Base-by-base conservation (phyloP, 1,284 basidiomycete genomes). In the Xerocomus nothofagi region DNA sequence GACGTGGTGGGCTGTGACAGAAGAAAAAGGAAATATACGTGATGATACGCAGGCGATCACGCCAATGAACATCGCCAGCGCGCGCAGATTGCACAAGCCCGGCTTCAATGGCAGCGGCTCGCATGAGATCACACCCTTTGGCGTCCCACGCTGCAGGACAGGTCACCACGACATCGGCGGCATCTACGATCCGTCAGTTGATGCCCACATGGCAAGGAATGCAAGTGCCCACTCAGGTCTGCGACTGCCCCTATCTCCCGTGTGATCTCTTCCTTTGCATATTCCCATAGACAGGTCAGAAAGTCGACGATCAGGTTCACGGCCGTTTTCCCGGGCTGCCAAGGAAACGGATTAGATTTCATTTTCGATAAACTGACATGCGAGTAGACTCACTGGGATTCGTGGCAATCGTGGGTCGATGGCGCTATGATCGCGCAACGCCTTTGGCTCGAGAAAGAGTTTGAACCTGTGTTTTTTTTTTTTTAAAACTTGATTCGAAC, bases 101-200 rank as follows among this genome's bases (percentile, higher is more conserved):
- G 14, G 89, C 89, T 21, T 74, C 71, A 52, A 92, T 86, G 6
- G 88, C 89, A 38, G 88, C 88, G 46, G 83, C 82, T 26, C 87
- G 78, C 89, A 93, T 91, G 56, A 91, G 76, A 53, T 85, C 82
- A 58, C 86, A 88, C 0, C 87, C 88, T 56, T 77, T 82, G 1
- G 84, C 87, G 64, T 91, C 88, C 90, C 90, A 92, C 30, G 88
- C 87, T 12, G 89, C 90, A 44, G 89, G 90, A 8, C 91, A 89
- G 9, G 88, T 90, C 42, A 91, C 70, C 76, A 86, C 86, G 6
- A 91, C 84, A 58, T 89, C 84, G 39, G 87, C 88, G 32, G 82
- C 75, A 65, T 88, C 88, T 91, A 31, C 36, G 57, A 23, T 0
- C 41, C 41, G 11, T 53, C 41, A 51, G 42, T 18, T 18, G 20